Base-by-base conservation (phyloP, 108 stramenopile species). In the Craspedostauros australis region DNA sequence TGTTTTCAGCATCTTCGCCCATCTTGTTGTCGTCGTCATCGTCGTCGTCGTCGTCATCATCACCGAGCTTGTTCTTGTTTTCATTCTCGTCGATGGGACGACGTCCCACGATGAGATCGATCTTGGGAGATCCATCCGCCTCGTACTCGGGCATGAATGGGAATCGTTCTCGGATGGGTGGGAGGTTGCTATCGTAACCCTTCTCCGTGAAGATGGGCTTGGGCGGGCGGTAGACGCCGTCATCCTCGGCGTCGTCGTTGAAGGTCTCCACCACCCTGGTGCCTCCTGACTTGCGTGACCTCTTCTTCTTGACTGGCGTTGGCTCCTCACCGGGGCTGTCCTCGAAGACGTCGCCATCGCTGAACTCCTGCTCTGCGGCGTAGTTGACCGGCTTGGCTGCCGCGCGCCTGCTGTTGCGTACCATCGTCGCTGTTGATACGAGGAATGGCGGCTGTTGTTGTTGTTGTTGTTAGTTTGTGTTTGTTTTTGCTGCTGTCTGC, bases 81-180 rank as follows among this genome's bases (percentile, higher is more conserved):
- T 60, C 66, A 15, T 69, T 61, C 21, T 59, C 62, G 50, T 90
- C 91, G n/a, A 93, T 76, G 14, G 84, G 86, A 5, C 95, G 83
- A 14, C 93, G 64, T 5, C 95, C 95, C 14, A 92, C 76, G 69
- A 96, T 95, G 31, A 83, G 64, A 27, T 96, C 95, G 46, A 97
- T 93, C 39, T 82, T 70, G 5, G 92, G 92, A 12, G 90, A 87
- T 14, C 96, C 96, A 70, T 97, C 96, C 38, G 78, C 75, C 56
- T 94, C 93, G 42, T 70, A 88, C 57, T 95, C 94, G 5, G 95
- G 95, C 45, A 93, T 65, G 59, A 94, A 96, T 8, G 82, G 74
- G 58, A 90, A 96, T 33, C 84, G 67, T 49, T 94, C 88, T 23
- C 95, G 64, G 22, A 95, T 67, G 19, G 86, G 90, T 9, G 66